These are phyloP conservation scores for Candida frijolesensis DNA, from an alignment of 1,139 yeast genomes.

Conservation along the genomic window DNA sequence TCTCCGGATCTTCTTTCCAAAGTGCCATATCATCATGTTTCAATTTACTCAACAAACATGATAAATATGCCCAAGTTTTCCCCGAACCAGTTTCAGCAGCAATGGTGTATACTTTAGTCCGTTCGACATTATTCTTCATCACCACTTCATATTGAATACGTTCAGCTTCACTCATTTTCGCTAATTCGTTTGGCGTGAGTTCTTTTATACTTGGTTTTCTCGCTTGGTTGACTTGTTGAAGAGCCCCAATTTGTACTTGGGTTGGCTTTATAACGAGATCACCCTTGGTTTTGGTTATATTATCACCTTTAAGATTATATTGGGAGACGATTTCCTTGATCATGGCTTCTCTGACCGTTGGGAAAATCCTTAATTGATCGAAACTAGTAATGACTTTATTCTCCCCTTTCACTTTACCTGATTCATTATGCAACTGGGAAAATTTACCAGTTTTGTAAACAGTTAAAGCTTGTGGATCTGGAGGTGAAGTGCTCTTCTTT, in stretches of 20 bases:
- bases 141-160: constrained; percentile 31
- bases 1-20: constrained; percentile 28
- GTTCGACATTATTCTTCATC: constrained; percentile 32
- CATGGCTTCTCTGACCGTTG: constrained; percentile 66
- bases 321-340: constrained; percentile 56
- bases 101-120: constrained; percentile 67
- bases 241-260: constrained; percentile 49
- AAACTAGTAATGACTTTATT: constrained; percentile 56
- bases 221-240: constrained; percentile 43
- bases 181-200: constrained; percentile 24
- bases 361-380: constrained; percentile 64
- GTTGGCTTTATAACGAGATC: constrained; percentile 40
- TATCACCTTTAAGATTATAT: constrained; percentile 41
- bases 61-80: constrained; percentile 88
- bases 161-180: constrained; percentile 21
- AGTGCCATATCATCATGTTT: constrained; percentile 52
- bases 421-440: constrained; percentile 23
- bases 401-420: constrained; percentile 7
- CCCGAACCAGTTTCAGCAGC: constrained; percentile 99
- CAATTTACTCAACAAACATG: constrained; percentile 70
- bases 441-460: constrained; percentile 25
- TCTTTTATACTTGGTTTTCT: constrained; percentile 19
- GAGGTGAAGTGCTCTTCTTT: neutral
- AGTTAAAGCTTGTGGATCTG: constrained; percentile 1
- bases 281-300: constrained; percentile 23